Percentiles rank a stretch among this genome's conserved stretches.
phyloP scores from a whole-genome alignment of 2,329 filamentous ascomycete genomes.

The Paecilomyces sp. region DNA sequence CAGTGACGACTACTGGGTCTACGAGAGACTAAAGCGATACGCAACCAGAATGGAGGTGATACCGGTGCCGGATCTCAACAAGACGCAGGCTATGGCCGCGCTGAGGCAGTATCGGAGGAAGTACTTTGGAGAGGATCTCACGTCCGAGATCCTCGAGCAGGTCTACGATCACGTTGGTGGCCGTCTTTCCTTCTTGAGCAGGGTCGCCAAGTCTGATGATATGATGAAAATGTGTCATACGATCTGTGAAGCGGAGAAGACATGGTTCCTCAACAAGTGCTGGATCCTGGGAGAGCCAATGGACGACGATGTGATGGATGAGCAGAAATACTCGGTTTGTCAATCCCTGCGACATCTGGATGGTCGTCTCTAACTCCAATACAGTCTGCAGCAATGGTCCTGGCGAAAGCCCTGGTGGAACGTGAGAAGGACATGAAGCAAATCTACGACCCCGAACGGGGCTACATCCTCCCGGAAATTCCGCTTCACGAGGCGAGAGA shows the following conservation, averaged over 20 bases:
- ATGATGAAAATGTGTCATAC: constrained; percentile 72
- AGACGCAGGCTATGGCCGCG: constrained; percentile 67
- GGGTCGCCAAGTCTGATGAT: constrained; percentile 77
- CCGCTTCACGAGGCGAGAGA: constrained; percentile 77
- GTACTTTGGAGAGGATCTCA: constrained; percentile 60
- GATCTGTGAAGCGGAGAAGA: constrained; percentile 65
- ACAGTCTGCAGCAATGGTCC: constrained; percentile 82
- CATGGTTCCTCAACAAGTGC: constrained; percentile 73
- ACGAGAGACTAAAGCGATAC: constrained; percentile 85
- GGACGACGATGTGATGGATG: constrained; percentile 98
- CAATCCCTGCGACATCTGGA: neutral
- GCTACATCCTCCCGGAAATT: constrained; percentile 72
- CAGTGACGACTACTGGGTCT: constrained; percentile 97
- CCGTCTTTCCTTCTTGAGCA: constrained; percentile 77
- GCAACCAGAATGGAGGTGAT: constrained; percentile 93
- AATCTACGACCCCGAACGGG: constrained; percentile 58
- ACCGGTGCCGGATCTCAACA: constrained; percentile 74
- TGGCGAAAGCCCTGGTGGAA: constrained; percentile 86
- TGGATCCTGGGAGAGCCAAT: constrained; percentile 68
- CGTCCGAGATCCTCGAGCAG: constrained; percentile 54
- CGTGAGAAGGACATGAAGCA: constrained; percentile 57
- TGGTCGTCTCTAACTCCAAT: constrained; percentile 9
- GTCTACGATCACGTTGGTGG: constrained; percentile 86
- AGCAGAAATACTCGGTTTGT: constrained; percentile 88
- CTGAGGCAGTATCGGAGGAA: constrained; percentile 71